Evolutionary conservation across 306 rosid genomes (phyloP), one percentile per base, ranked within the genome.

Genomic region (Medicago ruthenica): DNA sequence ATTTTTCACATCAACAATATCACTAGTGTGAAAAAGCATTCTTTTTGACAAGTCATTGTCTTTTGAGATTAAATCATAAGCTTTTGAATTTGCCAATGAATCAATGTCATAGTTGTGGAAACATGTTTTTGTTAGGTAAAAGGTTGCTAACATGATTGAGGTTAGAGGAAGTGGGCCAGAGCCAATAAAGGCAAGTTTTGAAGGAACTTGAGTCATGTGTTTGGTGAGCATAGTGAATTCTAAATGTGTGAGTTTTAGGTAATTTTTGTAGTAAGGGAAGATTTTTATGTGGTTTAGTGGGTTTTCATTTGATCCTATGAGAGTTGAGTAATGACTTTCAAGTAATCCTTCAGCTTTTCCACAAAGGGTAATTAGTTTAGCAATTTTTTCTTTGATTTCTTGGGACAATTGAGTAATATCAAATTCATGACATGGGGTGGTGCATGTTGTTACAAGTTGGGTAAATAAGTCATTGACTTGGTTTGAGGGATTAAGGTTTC

Each of bases 81-180:
- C 97, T 79, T 55, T 78, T n/a, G 89, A 83, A 79, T 92, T 92
- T 76, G 97, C 96, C 1, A 7, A 40, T 1, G 82, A 73, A 67
- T 92, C 90, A 9, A 92, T 59, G 55, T 92, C 96, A 14, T 87
- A 92, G 81, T 92, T 92, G 82, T 92, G 87, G 44, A 92, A 81
- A 50, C n/a, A 53, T n/a, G 73, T 71, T 15, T 67, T 34, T 1
- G 6, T 63, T 9, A 92, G 88, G 87, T 83, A 86, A 47, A 79
- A 71, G 0, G 84, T 78, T 70, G 97, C 95, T 66, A 92, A 63
- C 20, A 92, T 87, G 67, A 92, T 89, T 4, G 97, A 87, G 61
- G 97, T 87, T 0, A 91, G 88, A 24, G 92, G 95, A 12, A 89
- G 92, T 1, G 95, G 92, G 13, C 95, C 95, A 1, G 95, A 91